These are phyloP conservation scores for Ustilago tritici DNA, from an alignment of 1,284 basidiomycete species.

Conservation along the genomic window DNA sequence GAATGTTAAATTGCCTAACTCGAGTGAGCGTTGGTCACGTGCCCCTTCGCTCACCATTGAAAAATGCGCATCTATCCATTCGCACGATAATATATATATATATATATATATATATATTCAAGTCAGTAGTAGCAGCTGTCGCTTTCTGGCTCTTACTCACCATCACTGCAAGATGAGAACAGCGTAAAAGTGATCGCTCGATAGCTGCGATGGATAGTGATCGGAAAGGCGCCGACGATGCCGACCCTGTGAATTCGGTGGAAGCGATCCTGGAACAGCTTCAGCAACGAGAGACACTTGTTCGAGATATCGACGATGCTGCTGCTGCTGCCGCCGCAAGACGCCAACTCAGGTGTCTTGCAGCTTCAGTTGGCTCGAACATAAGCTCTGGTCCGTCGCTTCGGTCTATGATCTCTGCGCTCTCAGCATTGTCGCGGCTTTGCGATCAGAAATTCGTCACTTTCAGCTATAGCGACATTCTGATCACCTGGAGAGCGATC, in stretches of 20 bases:
- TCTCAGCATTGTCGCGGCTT: slow-evolving; percentile 66
- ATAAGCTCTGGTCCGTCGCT: neutral
- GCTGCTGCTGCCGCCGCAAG: slow-evolving; percentile 8
- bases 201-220: neutral
- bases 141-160: too few species aligned
- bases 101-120: too few species aligned
- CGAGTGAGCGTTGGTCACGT: too few species aligned
- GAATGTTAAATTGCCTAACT: too few species aligned
- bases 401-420: slow-evolving; percentile 2
- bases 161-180: neutral
- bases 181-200: neutral
- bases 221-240: neutral
- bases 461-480: slow-evolving; percentile 70
- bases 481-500: slow-evolving; percentile 69
- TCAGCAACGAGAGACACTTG: neutral
- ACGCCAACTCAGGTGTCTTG: slow-evolving; percentile 2
- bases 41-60: too few species aligned
- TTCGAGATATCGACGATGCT: neutral
- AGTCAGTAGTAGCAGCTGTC: too few species aligned
- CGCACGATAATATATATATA: too few species aligned
- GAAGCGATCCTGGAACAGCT: slow-evolving; percentile 13
- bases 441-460: slow-evolving; percentile 71
- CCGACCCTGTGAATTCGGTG: neutral
- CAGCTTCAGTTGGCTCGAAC: neutral
- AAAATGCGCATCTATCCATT: too few species aligned